Base-by-base conservation (phyloP, 331 rosid species). In the Acacia concinna region DNA sequence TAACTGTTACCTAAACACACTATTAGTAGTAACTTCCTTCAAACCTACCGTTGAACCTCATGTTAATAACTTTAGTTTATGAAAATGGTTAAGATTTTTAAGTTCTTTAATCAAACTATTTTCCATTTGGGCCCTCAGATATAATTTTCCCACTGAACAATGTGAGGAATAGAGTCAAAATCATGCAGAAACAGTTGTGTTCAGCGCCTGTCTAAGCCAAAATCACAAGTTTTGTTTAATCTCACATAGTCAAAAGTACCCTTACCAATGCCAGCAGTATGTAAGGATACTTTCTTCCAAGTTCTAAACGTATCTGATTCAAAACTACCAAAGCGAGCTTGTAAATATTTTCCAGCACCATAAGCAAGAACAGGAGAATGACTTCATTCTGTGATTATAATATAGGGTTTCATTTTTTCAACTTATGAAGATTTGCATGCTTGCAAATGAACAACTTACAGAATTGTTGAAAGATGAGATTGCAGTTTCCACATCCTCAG, bases 401-500 rank as follows among this genome's bases (percentile, higher is more conserved):
- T 72, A 8, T 47, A 71, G 35, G 75, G 51, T 65, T 18, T 43
- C 72, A 56, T n/a, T 25, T 5, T 47, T 51, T 35, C 68, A 44
- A 77, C 43, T 32, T 67, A 40, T 71, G 15, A 31, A 25, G 46
- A 69, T 62, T 60, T 79, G 38, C 60, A 17, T 51, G 23, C 23
- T 80, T 79, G 76, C 44, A 81, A 41, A 23, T 65, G 71, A 79
- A 71, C 73, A 85, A 86, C 98, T 89, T 85, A 95, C 98, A 81
- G 91, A 70, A 64, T 91, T 87, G 92, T 92, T 92, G 84, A 90
- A 86, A 63, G 97, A 89, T 18, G 91, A 79, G 77, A 92, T 91
- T 30, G 98, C 94, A 43, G 94, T 80, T 75, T 91, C 97, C 41
- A 91, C 97, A 81, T 95, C 97, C 84, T 95, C 97, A 51, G 90